Evolutionary conservation across 1,284 basidiomycete genomes (phyloP).

Genomic region (Baeospora myosura): DNA sequence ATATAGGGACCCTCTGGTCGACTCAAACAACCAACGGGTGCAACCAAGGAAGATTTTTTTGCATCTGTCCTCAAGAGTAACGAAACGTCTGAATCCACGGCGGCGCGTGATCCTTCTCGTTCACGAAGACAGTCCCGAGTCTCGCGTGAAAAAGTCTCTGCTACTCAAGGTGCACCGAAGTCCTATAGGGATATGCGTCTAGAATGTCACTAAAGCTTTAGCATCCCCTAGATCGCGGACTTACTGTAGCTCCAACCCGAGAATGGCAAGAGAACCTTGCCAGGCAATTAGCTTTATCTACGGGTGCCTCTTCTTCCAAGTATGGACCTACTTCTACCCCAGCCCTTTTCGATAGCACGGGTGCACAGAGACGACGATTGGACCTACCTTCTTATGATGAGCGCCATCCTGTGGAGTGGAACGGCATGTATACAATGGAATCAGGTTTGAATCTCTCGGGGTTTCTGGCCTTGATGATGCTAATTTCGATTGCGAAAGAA

Average conservation of each 20-base stretch:
- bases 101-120: constrained; percentile 47
- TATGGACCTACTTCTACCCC: constrained; percentile 14
- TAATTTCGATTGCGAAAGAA: constrained; percentile 10
- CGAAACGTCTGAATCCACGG: constrained; percentile 26
- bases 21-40: constrained; percentile 39
- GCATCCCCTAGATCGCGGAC: constrained; percentile 47
- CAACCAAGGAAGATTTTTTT: constrained; percentile 64
- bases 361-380: constrained; percentile 36
- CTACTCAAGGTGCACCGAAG: constrained; percentile 53
- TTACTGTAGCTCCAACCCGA: constrained; percentile 56
- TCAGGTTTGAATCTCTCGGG: constrained; percentile 18
- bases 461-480: constrained; percentile 15
- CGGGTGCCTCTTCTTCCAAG: constrained; percentile 14
- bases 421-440: constrained; percentile 49
- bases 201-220: no score
- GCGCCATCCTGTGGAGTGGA: constrained; percentile 34
- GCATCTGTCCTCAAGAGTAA: constrained; percentile 61
- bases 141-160: constrained; percentile 70
- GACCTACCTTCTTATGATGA: constrained; percentile 18
- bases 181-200: no score
- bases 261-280: constrained; percentile 74
- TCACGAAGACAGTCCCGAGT: constrained; percentile 68
- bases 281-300: constrained; percentile 37
- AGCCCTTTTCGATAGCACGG: constrained; percentile 13
- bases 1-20: constrained; percentile 60